These are phyloP conservation scores for Craspedostauros australis DNA, from an alignment of 108 stramenopile genomes.

Conservation along the genomic window DNA sequence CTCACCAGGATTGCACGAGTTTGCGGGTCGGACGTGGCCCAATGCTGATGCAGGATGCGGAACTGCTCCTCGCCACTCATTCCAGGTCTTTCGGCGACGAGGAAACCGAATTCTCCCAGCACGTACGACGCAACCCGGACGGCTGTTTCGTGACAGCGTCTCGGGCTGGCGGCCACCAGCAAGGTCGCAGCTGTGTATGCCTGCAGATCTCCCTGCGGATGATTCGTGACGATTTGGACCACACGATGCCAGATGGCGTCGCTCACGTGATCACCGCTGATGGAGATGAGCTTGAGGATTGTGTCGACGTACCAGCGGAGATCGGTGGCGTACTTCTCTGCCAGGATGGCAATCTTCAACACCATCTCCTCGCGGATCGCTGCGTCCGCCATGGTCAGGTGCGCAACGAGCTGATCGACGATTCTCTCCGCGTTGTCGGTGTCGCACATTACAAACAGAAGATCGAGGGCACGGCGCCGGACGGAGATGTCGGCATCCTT, in stretches of 20 bases:
- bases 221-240: constrained; percentile 97
- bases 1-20: constrained; percentile 86
- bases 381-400: constrained; percentile 85
- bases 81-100: constrained; percentile 90
- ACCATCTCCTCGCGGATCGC: constrained; percentile 97
- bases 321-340: constrained; percentile 95
- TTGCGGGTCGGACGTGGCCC: constrained; percentile 59
- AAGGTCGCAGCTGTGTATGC: constrained; percentile 91
- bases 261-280: constrained; percentile 93
- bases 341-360: constrained; percentile 96
- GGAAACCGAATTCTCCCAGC: constrained; percentile 96
- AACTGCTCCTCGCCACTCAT: constrained; percentile 93
- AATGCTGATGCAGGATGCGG: constrained; percentile 92
- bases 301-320: constrained; percentile 97
- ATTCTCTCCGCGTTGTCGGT: constrained; percentile 87
- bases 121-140: constrained; percentile 92
- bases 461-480: constrained; percentile 88
- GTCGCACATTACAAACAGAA: constrained; percentile 97
- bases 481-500: constrained; percentile 97
- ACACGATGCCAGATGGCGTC: constrained; percentile 98
- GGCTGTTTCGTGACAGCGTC: constrained; percentile 86
- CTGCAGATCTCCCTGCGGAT: constrained; percentile 89
- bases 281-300: constrained; percentile 88
- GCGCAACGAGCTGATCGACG: constrained; percentile 91
- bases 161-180: constrained; percentile 77